phyloP scores from a whole-genome alignment of 2,329 filamentous ascomycete genomes.

The Sordariomycetes sp. region DNA sequence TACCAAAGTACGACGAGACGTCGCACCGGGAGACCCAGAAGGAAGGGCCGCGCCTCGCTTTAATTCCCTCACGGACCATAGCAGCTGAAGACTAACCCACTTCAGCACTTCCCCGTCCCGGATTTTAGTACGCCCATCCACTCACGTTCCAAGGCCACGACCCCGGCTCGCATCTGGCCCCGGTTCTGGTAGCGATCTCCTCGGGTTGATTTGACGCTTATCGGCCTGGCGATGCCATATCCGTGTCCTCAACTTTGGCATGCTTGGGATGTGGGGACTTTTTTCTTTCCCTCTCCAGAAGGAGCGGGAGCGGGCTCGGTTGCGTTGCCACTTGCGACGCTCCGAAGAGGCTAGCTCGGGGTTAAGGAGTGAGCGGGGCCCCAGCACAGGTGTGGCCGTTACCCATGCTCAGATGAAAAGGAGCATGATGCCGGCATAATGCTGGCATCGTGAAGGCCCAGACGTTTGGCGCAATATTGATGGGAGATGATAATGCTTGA shows the following conservation, averaged over 20 bases:
- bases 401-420: too few species aligned
- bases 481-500: too few species aligned
- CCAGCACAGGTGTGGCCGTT: too few species aligned
- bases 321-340: background rate
- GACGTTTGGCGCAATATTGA: too few species aligned
- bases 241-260: background rate
- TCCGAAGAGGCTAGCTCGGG: background rate
- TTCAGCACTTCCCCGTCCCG: background rate
- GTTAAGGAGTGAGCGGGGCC: background rate
- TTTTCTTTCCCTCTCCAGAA: background rate
- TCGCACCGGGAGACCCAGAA: too few species aligned
- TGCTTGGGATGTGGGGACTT: background rate
- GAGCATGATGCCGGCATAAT: too few species aligned
- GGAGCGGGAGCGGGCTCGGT: background rate
- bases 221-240: background rate
- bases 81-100: background rate
- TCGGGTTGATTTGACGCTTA: background rate
- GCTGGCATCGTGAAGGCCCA: too few species aligned
- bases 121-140: background rate
- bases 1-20: too few species aligned
- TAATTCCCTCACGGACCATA: background rate
- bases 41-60: too few species aligned
- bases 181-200: background rate
- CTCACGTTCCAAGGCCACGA: background rate
- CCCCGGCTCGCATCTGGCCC: background rate